Percentiles rank a stretch among this genome's conserved stretches.
phyloP scores from a whole-genome alignment of 2,329 filamentous ascomycete species.

The Neofusicoccum sp. region DNA sequence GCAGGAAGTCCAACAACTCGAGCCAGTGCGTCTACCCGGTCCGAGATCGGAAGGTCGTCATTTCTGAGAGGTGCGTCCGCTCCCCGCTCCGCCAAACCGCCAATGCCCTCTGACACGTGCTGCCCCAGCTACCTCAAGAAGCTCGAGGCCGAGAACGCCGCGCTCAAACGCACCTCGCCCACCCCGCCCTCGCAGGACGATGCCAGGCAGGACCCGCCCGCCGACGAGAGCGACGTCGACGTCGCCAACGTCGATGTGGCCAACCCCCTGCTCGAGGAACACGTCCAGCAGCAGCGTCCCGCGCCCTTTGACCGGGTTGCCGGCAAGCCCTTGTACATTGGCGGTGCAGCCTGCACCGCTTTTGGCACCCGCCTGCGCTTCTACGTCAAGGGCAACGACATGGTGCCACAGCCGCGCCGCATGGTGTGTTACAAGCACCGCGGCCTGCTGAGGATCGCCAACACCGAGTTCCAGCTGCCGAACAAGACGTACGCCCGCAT shows the following conservation, averaged over 20 bases:
- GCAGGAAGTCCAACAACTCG: constrained; percentile 22
- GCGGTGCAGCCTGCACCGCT: constrained; percentile 26
- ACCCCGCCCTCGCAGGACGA: constrained; percentile 13
- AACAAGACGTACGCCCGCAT: constrained; percentile 26
- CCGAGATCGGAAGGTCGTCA: constrained; percentile 25
- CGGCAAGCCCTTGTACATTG: constrained; percentile 22
- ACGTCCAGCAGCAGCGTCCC: constrained; percentile 20
- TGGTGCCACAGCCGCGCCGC: constrained; percentile 21
- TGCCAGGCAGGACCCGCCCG: neutral
- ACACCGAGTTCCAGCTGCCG: constrained; percentile 23
- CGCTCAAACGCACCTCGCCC: constrained; percentile 17
- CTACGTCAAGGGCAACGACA: constrained; percentile 24
- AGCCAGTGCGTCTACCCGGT: constrained; percentile 23
- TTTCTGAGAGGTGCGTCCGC: constrained; percentile 23
- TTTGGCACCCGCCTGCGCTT: constrained; percentile 25
- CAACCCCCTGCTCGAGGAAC: constrained; percentile 26
- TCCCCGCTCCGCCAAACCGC: neutral
- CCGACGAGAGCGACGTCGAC: constrained; percentile 9
- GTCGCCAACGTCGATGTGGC: constrained; percentile 21
- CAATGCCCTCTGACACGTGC: neutral
- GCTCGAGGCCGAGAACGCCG: constrained; percentile 24
- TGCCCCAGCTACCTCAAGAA: constrained; percentile 23
- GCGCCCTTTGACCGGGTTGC: constrained; percentile 12
- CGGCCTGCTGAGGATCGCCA: constrained; percentile 17
- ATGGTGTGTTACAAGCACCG: constrained; percentile 19